phyloP scores from a whole-genome alignment of 768 basidiomycete genomes.

The Suillus alpinus region DNA sequence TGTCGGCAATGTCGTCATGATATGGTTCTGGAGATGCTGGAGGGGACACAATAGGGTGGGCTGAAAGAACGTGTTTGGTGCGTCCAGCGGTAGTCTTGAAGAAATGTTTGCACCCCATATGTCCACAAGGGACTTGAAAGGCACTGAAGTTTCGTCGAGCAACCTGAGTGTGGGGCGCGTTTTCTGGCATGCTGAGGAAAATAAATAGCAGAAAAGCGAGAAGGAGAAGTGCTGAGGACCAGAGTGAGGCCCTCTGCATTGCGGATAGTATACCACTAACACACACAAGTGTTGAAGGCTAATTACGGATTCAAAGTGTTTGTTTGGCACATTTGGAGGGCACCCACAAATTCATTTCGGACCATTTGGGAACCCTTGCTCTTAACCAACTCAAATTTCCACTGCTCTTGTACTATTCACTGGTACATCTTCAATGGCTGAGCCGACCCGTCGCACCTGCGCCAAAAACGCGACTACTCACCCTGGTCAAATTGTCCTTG shows the following conservation, averaged over 20 bases:
- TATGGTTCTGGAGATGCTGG: background rate
- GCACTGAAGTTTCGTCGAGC: background rate
- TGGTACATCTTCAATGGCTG: background rate
- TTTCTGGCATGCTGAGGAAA: background rate
- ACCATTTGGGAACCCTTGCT: background rate
- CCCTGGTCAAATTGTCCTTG: conserved; percentile 7
- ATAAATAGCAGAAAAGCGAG: background rate
- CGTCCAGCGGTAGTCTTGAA: background rate
- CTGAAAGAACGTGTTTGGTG: background rate
- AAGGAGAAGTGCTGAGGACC: background rate
- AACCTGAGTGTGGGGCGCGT: background rate
- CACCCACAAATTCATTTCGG: background rate
- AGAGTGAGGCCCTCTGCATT: background rate
- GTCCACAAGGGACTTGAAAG: background rate
- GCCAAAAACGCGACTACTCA: conserved; percentile 5
- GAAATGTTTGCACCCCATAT: background rate
- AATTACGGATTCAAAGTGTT: background rate
- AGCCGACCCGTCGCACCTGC: background rate
- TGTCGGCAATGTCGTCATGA: background rate
- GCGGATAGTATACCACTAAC: background rate
- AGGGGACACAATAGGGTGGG: background rate
- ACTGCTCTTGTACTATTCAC: background rate
- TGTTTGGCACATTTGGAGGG: background rate
- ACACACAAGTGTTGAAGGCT: background rate
- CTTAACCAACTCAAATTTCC: background rate